These are phyloP conservation scores for Hypoxylon sp. DNA, from an alignment of 2,329 filamentous ascomycete species.

Conservation along the genomic window DNA sequence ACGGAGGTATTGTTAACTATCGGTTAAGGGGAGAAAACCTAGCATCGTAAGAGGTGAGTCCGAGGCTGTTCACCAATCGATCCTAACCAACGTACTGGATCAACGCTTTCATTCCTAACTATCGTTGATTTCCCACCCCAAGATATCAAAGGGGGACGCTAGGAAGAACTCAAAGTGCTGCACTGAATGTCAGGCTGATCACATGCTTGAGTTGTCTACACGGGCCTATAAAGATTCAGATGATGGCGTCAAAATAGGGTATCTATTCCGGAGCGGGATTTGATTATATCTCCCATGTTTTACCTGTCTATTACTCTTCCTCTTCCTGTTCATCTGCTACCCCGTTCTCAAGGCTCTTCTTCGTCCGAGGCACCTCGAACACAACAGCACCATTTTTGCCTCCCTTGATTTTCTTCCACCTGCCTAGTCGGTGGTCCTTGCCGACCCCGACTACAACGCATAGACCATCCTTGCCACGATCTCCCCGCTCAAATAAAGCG, in stretches of 20 bases:
- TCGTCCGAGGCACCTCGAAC: slow-evolving; percentile 78
- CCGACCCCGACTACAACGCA: slow-evolving; percentile 89
- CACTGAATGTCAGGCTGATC: neutral
- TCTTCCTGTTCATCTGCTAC: slow-evolving; percentile 46
- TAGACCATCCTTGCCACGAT: slow-evolving; percentile 79
- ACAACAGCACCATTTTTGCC: slow-evolving; percentile 88
- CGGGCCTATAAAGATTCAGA: neutral
- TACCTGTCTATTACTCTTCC: slow-evolving; percentile 14
- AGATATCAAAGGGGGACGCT: neutral
- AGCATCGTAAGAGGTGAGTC: neutral
- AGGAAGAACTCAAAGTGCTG: neutral
- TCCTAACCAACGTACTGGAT: neutral
- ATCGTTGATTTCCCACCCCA: neutral
- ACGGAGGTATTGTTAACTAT: too few species aligned
- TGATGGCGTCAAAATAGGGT: slow-evolving; percentile 36
- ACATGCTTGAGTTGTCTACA: neutral
- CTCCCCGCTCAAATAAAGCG: slow-evolving; percentile 85
- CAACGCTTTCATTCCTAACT: neutral
- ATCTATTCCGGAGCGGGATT: slow-evolving; percentile 39
- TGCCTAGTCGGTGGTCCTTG: slow-evolving; percentile 86
- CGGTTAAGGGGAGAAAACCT: too few species aligned
- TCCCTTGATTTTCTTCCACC: slow-evolving; percentile 76
- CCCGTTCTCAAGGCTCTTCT: slow-evolving; percentile 41
- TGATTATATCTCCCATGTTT: slow-evolving; percentile 18
- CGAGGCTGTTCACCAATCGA: neutral